Evolutionary conservation across 2,329 filamentous ascomycete genomes (phyloP), one percentile per base, ranked within the genome.

Genomic region (Stemphylium vesicarium): DNA sequence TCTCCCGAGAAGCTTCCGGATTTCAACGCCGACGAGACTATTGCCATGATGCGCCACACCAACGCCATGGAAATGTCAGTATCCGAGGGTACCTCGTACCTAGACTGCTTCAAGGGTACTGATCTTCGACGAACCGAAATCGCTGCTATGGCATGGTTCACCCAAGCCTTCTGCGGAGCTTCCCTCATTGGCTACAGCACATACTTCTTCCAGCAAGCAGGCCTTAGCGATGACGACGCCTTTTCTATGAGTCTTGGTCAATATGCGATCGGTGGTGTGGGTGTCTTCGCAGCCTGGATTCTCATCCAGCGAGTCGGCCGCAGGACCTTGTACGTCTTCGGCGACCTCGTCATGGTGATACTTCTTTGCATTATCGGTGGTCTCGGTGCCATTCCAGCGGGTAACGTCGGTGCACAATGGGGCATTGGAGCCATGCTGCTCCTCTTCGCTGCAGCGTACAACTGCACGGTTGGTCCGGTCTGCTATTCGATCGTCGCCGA

Each of bases 31-130:
- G 67, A 75, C 51, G 66, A 75, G 36, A 95, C 90, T 0, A 82
- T 96, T 57, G 87, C 90, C 65, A 95, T 96, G 91, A 96, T 96
- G 89, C 85, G 91, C 4, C 90, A 95, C 70, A 96, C 92, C 4
- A 92, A 90, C 5, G 88, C 89, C 1, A 79, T 96, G 12, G 92
- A 96, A 73, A 84, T 90, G 69, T 80, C 85, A 73, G 87, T 91
- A 8, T 68, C 67, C 35, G 79, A 79, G 11, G 91, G 91, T 33
- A 85, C 89, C 8, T 87, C 83, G 33, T 96, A 95, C 75, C 75
- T 84, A 64, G 92, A 96, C 74, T 96, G 92, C 79, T 96, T 96
- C 83, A 88, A 83, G 73, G 90, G 91, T n/a, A 84, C 85, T 16
- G 88, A 96, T 70, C 81, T 88, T 46, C 88, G 92, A 56, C 86